Base-by-base conservation (phyloP, 192 early-diverging fungal genomes). In the Backusella macrospora region DNA sequence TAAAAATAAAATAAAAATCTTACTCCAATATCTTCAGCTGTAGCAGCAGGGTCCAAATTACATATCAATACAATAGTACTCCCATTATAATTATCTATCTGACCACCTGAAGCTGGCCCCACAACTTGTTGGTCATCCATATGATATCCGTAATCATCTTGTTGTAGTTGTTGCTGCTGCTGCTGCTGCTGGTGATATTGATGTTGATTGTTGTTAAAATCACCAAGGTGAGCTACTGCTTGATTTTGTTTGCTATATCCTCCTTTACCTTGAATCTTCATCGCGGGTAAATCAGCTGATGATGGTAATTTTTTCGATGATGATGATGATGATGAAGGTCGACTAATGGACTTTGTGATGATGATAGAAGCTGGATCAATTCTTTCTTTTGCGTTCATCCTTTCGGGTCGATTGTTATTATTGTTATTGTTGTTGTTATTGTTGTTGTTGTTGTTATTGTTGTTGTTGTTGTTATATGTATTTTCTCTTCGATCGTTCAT, bases 41-140 rank as follows among this genome's bases (percentile, higher is more conserved):
- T 85, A 10, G 84, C 82, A n/a, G 73, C 79, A 55, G 81, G 84
- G 52, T 85, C 84, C 38, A 85, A 47, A 39, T 85, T 85, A 49
- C 76, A 77, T 55, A 85, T 82, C 68, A 83, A 71, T 5, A 85
- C 71, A 39, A 77, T 80, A 13, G 43, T 68, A 15, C n/a, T 68
- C 23, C 44, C 21, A 15, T 23, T 21, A 26, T 16, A 47, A 26
- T 9, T 14, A 46, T 34, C 63, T 16, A 39, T 39, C 21, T 59
- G 52, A 8, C 52, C 52, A 59, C 52, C 26, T 2, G 52, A 8
- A 59, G 52, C 38, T 7, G 63, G 38, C 15, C 34, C n/a, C 16
- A 65, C 29, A n/a, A 39, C 16, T 1, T 16, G 34, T 21, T 63
- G 62, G 7, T 34, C 29, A 34, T 34, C 29, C 29, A 34, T 34